phyloP scores from a whole-genome alignment of 306 rosid species.

The Cucurbita ficifolia region DNA sequence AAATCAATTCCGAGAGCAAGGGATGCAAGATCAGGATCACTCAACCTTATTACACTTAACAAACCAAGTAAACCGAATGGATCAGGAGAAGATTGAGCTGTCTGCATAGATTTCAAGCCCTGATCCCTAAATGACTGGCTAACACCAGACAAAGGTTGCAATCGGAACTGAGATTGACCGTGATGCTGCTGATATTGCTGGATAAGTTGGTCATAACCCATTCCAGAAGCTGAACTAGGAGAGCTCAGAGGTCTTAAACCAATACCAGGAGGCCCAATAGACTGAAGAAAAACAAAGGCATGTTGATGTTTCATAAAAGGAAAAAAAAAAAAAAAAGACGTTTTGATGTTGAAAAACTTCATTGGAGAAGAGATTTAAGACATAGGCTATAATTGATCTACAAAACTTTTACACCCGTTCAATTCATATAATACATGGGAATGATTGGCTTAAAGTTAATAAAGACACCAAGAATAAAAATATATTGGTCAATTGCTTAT shows the following conservation, averaged over 20 bases:
- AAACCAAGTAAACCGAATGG: constrained; percentile 88
- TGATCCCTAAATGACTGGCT: constrained; percentile 84
- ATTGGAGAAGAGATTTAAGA: not conserved
- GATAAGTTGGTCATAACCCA: constrained; percentile 77
- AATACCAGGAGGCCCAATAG: constrained; percentile 88
- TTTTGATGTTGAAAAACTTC: not conserved
- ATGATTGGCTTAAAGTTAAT: not conserved
- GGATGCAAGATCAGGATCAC: constrained; percentile 82
- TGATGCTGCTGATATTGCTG: constrained; percentile 94
- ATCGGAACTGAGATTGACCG: constrained; percentile 76
- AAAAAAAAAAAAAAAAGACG: constrained; percentile 8
- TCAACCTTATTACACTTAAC: constrained; percentile 82
- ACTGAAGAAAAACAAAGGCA: constrained; percentile 26
- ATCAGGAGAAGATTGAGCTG: constrained; percentile 63
- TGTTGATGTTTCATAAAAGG: not conserved
- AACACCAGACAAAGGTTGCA: constrained; percentile 70
- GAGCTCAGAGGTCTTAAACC: constrained; percentile 85
- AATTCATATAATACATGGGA: not conserved
- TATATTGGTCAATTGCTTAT: not conserved
- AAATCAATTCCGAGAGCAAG: constrained; percentile 93
- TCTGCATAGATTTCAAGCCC: constrained; percentile 53
- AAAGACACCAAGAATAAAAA: not conserved
- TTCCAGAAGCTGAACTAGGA: constrained; percentile 60
- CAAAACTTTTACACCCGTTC: not conserved
- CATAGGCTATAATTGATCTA: not conserved